phyloP scores from a whole-genome alignment of 352 stramenopile species.

The Phytophthora citrophthora region DNA sequence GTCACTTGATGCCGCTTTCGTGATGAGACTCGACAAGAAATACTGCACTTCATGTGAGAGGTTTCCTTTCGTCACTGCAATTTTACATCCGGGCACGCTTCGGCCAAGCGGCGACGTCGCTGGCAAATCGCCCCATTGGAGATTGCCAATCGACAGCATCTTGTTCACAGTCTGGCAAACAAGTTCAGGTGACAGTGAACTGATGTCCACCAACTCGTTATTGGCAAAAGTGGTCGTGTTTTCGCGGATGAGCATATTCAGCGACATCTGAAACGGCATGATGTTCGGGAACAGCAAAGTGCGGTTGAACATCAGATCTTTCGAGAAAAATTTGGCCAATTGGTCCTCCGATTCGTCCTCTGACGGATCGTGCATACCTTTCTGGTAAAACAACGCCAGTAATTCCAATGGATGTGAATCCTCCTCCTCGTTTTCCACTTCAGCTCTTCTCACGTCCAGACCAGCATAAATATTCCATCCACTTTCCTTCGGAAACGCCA shows the following conservation, averaged over 20 bases:
- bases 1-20: constrained; percentile 37
- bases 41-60: constrained; percentile 29
- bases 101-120: constrained; percentile 36
- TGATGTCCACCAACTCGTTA: constrained; percentile 7
- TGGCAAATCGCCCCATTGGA: constrained; percentile 60
- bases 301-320: constrained; percentile 36
- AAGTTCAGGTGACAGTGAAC: constrained; percentile 12
- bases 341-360: constrained; percentile 33
- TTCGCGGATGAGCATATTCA: constrained; percentile 55
- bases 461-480: constrained; percentile 51
- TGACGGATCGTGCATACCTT: constrained; percentile 18
- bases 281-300: constrained; percentile 50
- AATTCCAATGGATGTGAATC: constrained; percentile 37
- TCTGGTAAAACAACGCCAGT: constrained; percentile 52
- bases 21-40: constrained; percentile 52
- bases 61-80: constrained; percentile 21
- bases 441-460: constrained; percentile 52
- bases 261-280: constrained; percentile 61
- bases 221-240: constrained; percentile 17
- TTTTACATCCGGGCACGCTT: constrained; percentile 38
- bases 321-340: constrained; percentile 51
- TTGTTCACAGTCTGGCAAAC: constrained; percentile 49
- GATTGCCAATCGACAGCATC: constrained; percentile 46
- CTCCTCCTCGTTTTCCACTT: not conserved
- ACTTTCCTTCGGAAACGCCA: constrained; percentile 43